Evolutionary conservation across 2,329 filamentous ascomycete species (phyloP), one percentile per base, ranked within the genome.

Genomic region (Pyricularia sp.): DNA sequence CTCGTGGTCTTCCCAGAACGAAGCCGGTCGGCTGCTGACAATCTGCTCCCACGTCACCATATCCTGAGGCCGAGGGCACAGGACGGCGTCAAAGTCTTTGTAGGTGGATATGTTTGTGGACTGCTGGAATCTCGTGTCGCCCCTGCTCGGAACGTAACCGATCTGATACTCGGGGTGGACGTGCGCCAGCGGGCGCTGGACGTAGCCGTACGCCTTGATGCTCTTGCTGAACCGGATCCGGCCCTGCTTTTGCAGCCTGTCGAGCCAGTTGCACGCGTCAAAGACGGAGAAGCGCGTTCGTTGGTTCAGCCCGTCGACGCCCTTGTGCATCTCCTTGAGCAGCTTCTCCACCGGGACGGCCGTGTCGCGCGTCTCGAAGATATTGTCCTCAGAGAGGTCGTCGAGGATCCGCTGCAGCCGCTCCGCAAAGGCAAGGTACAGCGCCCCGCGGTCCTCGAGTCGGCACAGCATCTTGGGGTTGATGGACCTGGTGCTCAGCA

Each of bases 391-490:
- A 55, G 74, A 72, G 17, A 67, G 69, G 59, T 79, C 76, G 55
- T 78, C 73, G 64, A 80, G 71, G 20, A 79, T 66, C 65, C 72
- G 72, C 71, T 76, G 72, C 65, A 81, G 70, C 17, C 78, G 73
- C 14, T 70, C 71, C 2, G 74, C 74, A 70, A 81, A 81, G 25
- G 75, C 72, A 17, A 72, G 72, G 68, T 76, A 79, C 30, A 78
- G 70, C 23, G 71, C 68, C 20, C 73, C 73, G 64, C 74, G 73
- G 11, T 73, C 71, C 30, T 70, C 70, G n/a, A 72, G 70, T 58
- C 26, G 36, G n/a, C 50, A 55, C 70, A 66, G 25, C 71, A 76
- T 74, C n/a, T 55, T 67, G 26, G 69, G 68, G 59, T 74, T 77
- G 68, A 74, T 73, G 36, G 74, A 74, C 30, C 73, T 71, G 23